Conservation (phyloP, 306 rosid species). For the Herpetospermum pedunculosum region DNA sequence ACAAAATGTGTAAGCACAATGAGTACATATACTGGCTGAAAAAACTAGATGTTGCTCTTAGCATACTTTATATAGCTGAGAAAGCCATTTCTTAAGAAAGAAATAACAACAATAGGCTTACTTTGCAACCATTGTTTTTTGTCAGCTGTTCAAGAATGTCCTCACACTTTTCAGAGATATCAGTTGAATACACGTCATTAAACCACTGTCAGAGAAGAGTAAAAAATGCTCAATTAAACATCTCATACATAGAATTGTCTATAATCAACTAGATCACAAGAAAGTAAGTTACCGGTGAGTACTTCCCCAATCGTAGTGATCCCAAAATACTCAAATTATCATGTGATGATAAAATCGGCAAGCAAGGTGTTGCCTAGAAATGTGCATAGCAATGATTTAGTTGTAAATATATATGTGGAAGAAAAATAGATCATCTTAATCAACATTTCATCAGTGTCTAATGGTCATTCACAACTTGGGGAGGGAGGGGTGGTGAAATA, state of each 20-base stretch:
- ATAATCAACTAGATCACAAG: neutral
- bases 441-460: neutral
- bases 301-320: slow-evolving; percentile 69
- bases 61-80: neutral
- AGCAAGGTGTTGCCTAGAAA: slow-evolving; percentile 60
- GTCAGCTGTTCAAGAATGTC: slow-evolving; percentile 56
- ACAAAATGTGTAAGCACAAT: slow-evolving; percentile 12
- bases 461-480: neutral
- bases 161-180: slow-evolving; percentile 68
- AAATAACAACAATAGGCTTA: slow-evolving; percentile 29
- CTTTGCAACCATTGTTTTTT: slow-evolving; percentile 64
- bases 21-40: neutral
- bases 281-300: slow-evolving; percentile 43
- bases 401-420: neutral
- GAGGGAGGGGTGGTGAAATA: no score
- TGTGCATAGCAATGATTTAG: slow-evolving; percentile 11
- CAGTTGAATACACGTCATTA: slow-evolving; percentile 67
- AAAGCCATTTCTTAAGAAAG: neutral
- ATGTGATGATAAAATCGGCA: slow-evolving; percentile 51
- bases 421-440: neutral
- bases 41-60: neutral
- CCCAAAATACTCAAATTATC: slow-evolving; percentile 44
- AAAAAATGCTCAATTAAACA: slow-evolving; percentile 13
- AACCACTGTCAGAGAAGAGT: slow-evolving; percentile 61
- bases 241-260: slow-evolving; percentile 7